Percentiles rank a stretch among this genome's conserved stretches.
These are phyloP conservation scores for Pyricularia pennisetigena DNA, from an alignment of 2,329 filamentous ascomycete species.

Conservation along the genomic window DNA sequence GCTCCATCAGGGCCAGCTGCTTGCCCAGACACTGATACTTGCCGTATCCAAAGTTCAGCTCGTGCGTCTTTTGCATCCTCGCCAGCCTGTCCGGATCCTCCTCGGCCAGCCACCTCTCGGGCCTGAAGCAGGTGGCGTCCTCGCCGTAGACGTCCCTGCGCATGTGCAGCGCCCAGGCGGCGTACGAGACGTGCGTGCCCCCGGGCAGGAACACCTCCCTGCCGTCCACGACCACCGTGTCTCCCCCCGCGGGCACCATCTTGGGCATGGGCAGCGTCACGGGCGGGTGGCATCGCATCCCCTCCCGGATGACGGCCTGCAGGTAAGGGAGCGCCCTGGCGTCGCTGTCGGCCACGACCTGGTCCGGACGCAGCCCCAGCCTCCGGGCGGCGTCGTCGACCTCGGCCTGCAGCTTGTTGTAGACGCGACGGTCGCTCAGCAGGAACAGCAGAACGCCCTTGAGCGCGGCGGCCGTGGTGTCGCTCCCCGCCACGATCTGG, in stretches of 20 bases:
- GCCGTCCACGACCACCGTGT: slow-evolving; percentile 14
- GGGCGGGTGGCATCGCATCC: slow-evolving; percentile 24
- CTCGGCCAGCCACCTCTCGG: slow-evolving; percentile 30
- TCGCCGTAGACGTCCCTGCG: slow-evolving; percentile 13
- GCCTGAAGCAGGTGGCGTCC: slow-evolving; percentile 31
- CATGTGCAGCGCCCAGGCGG: slow-evolving; percentile 5
- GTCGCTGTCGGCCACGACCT: slow-evolving; percentile 6
- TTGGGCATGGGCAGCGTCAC: slow-evolving; percentile 15
- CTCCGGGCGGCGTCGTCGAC: slow-evolving; percentile 5
- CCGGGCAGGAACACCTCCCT: slow-evolving; percentile 21
- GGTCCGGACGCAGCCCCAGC: neutral
- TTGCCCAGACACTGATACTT: slow-evolving; percentile 20
- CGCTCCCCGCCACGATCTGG: slow-evolving; percentile 31
- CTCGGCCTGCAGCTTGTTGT: slow-evolving; percentile 9
- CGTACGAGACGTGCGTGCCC: slow-evolving; percentile 15
- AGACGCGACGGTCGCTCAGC: slow-evolving; percentile 8
- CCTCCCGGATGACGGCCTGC: slow-evolving; percentile 27
- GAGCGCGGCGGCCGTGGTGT: slow-evolving; percentile 38
- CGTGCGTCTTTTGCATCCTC: slow-evolving; percentile 12
- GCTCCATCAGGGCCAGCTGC: slow-evolving; percentile 19
- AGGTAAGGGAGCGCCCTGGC: slow-evolving; percentile 20
- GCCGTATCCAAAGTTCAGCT: slow-evolving; percentile 19
- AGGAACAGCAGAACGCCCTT: slow-evolving; percentile 23
- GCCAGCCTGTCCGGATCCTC: slow-evolving; percentile 16
- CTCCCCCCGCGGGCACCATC: slow-evolving; percentile 17